phyloP scores from a whole-genome alignment of 1,139 yeast species.

The Candida glucosophila region DNA sequence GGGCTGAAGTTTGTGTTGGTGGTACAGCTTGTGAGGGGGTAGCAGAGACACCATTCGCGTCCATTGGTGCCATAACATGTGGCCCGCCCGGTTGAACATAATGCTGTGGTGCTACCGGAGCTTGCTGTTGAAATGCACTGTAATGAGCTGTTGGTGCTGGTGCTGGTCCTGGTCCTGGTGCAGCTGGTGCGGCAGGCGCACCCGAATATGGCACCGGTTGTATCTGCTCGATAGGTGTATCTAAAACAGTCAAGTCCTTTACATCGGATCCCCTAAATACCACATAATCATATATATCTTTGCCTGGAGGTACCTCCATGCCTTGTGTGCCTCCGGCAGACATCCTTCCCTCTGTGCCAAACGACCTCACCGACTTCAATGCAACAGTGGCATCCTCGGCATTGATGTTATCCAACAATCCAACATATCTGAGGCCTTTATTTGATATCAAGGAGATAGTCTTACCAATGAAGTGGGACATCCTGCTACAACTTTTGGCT shows the following conservation, averaged over 20 bases:
- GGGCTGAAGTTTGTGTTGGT: conserved; percentile 4
- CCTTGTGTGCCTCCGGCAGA: conserved; percentile 48
- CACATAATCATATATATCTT: conserved; percentile 67
- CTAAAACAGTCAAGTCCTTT: conserved; percentile 79
- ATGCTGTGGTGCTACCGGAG: conserved; percentile 5
- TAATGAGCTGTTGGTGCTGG: conserved; percentile 8
- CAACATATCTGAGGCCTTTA: conserved; percentile 85
- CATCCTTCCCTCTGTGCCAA: conserved; percentile 90
- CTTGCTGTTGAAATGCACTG: conserved; percentile 4
- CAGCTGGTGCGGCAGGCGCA: conserved; percentile 7
- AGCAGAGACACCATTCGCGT: conserved; percentile 2
- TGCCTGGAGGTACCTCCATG: conserved; percentile 68
- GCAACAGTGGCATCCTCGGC: conserved; percentile 91
- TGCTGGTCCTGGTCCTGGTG: conserved; percentile 12
- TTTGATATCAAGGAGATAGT: conserved; percentile 84
- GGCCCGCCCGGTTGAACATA: too few relatives aligned
- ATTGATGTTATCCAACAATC: conserved; percentile 76
- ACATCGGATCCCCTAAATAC: conserved; percentile 92
- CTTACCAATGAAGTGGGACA: conserved; percentile 90
- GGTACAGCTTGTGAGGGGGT: conserved; percentile 1
- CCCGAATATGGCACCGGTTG: conserved; percentile 24
- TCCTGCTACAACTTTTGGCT: too few relatives aligned
- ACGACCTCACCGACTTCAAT: conserved; percentile 69
- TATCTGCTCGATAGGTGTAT: conserved; percentile 49
- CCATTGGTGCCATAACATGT: conserved; percentile 4